A percentile compares a stretch with the other conserved stretches of the same genome.
Evolutionary conservation across 2,329 filamentous ascomycete genomes (phyloP).

Genomic region (Fonsecaea erecta): DNA sequence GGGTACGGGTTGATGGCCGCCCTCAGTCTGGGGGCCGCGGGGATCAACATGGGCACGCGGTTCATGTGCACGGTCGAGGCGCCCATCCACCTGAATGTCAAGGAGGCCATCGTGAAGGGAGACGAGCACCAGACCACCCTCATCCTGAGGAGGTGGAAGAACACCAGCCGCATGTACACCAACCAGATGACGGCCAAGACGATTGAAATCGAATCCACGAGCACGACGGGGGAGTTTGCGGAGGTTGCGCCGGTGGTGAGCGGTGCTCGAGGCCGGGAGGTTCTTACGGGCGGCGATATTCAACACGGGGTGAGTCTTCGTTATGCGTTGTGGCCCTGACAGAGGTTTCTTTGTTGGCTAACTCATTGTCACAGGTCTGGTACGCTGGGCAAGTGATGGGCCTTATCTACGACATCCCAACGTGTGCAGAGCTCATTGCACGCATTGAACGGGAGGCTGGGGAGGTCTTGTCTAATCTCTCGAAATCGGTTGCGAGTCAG

Average conservation of each 20-base stretch:
- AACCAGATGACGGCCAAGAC: conserved; percentile 87
- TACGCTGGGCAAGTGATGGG: conserved; percentile 95
- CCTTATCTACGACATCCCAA: conserved; percentile 69
- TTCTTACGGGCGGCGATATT: conserved; percentile 91
- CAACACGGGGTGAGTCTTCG: conserved; percentile 72
- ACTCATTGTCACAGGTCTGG: conserved; percentile 58
- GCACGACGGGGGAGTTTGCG: conserved; percentile 81
- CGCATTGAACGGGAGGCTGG: conserved; percentile 80
- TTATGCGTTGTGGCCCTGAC: neutral
- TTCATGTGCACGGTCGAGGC: conserved; percentile 97
- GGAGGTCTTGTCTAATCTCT: conserved; percentile 44
- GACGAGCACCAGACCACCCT: conserved; percentile 90
- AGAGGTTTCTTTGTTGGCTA: neutral
- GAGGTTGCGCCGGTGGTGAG: conserved; percentile 87
- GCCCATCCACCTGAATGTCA: conserved; percentile 91
- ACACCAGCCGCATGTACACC: conserved; percentile 84
- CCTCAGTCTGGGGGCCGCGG: conserved; percentile 84
- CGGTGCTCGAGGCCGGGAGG: conserved; percentile 86
- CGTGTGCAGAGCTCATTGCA: conserved; percentile 67
- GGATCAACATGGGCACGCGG: conserved; percentile 97
- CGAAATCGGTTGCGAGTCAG: conserved; percentile 58
- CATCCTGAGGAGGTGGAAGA: conserved; percentile 87
- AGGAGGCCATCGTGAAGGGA: conserved; percentile 85
- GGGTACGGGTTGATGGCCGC: conserved; percentile 91
- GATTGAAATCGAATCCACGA: conserved; percentile 80